Conservation (phyloP, 2,329 filamentous ascomycete genomes). For the Apiospora koreana region DNA sequence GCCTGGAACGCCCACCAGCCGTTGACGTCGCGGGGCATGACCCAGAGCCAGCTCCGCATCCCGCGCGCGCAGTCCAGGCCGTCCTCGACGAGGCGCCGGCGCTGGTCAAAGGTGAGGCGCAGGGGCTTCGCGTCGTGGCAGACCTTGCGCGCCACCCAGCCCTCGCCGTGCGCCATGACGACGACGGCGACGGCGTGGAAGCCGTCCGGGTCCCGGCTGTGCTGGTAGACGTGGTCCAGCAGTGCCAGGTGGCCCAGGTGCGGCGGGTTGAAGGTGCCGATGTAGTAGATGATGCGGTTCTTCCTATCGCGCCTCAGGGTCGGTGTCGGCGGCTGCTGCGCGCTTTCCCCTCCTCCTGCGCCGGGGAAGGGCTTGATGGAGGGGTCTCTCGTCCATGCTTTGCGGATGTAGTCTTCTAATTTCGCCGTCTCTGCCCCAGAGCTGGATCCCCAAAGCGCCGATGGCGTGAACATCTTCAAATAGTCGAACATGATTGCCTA, state of each 20-base stretch:
- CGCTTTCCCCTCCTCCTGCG: too few relatives aligned
- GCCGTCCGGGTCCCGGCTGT: slow-evolving; percentile 9
- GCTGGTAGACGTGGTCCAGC: slow-evolving; percentile 29
- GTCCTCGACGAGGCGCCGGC: not conserved
- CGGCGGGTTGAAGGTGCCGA: slow-evolving; percentile 41
- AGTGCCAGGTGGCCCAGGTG: slow-evolving; percentile 36
- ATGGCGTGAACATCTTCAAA: not conserved
- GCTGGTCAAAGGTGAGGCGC: slow-evolving; percentile 3
- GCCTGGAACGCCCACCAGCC: slow-evolving; percentile 7
- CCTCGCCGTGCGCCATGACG: slow-evolving; percentile 10
- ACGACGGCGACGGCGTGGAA: not conserved
- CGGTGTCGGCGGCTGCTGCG: not conserved
- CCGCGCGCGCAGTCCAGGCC: not conserved
- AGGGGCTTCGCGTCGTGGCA: not conserved
- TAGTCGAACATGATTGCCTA: not conserved
- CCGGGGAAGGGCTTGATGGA: not conserved
- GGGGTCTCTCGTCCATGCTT: not conserved
- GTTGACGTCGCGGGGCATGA: slow-evolving; percentile 7
- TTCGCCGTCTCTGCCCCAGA: not conserved
- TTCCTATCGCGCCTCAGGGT: slow-evolving; percentile 12
- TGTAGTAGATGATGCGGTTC: slow-evolving; percentile 34
- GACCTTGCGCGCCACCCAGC: slow-evolving; percentile 10
- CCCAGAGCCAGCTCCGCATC: not conserved
- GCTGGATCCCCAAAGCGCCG: not conserved
- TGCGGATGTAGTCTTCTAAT: not conserved